A percentile compares a stretch with the other conserved stretches of the same genome.
These are phyloP conservation scores for Starmerella khaoyaiensis DNA, from an alignment of 805 yeast genomes.

Conservation along the genomic window DNA sequence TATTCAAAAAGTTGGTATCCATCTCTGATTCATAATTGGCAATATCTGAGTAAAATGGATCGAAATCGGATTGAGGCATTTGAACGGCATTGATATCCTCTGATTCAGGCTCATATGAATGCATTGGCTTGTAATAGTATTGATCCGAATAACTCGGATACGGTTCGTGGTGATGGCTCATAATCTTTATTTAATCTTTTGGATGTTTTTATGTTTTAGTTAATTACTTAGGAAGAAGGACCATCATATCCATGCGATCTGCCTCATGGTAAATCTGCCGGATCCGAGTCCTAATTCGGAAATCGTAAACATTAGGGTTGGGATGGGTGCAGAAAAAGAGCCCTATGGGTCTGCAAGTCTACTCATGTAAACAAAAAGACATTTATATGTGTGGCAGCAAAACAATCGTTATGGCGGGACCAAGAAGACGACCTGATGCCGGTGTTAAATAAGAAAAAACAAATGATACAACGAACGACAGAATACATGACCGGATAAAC, in stretches of 20 bases:
- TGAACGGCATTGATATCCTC: slow-evolving; percentile 28
- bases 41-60: slow-evolving; percentile 34
- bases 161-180: not conserved
- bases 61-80: slow-evolving; percentile 44
- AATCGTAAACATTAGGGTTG: slow-evolving; percentile 17
- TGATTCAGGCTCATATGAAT: not conserved
- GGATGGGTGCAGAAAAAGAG: slow-evolving; percentile 2
- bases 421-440: too few species aligned
- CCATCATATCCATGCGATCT: too few species aligned
- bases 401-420: too few species aligned
- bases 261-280: too few species aligned
- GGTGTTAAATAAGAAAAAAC: too few species aligned
- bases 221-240: too few species aligned
- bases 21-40: slow-evolving; percentile 37
- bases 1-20: slow-evolving; percentile 41
- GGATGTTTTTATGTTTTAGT: not conserved
- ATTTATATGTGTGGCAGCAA: too few species aligned
- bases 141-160: not conserved
- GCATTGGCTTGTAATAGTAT: not conserved
- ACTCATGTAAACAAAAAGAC: too few species aligned
- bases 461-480: too few species aligned
- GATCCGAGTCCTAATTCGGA: slow-evolving; percentile 7
- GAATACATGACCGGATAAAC: too few species aligned
- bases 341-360: not conserved
- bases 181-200: not conserved